These are phyloP conservation scores for Cyclotella choctawhatcheeana DNA, from an alignment of 108 stramenopile genomes.

Conservation along the genomic window DNA sequence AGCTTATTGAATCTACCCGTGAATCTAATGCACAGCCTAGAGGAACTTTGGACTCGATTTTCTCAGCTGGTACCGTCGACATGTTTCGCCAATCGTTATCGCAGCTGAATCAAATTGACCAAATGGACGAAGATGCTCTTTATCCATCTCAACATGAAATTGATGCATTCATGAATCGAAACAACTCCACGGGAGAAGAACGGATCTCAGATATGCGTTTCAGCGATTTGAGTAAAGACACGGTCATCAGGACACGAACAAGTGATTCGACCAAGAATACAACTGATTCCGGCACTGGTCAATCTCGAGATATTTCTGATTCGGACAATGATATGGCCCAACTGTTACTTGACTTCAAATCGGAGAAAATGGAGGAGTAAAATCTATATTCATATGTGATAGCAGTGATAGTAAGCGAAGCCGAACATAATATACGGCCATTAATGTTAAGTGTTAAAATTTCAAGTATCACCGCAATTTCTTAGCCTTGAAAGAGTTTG, in stretches of 20 bases:
- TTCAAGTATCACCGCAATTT: background rate
- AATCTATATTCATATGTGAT: too few species aligned
- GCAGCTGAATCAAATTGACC: slow-evolving; percentile 27
- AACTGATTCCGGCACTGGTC: too few species aligned
- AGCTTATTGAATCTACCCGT: slow-evolving; percentile 14
- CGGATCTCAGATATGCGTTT: slow-evolving; percentile 24
- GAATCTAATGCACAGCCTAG: background rate
- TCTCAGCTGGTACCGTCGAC: too few species aligned
- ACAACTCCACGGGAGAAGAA: background rate
- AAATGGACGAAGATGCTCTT: slow-evolving; percentile 18
- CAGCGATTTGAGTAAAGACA: slow-evolving; percentile 13
- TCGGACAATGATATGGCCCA: too few species aligned
- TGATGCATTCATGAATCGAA: background rate
- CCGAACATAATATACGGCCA: too few species aligned
- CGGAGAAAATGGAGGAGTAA: too few species aligned
- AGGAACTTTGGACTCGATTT: slow-evolving; percentile 11
- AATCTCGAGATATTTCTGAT: too few species aligned
- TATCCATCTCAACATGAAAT: slow-evolving; percentile 2
- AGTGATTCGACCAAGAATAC: slow-evolving; percentile 2
- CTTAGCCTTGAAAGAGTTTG: background rate
- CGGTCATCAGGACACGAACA: background rate
- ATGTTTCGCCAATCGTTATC: slow-evolving; percentile 13
- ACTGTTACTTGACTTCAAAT: too few species aligned
- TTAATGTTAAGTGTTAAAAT: too few species aligned
- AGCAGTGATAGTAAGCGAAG: too few species aligned